Evolutionary conservation across 2,329 filamentous ascomycete species (phyloP), one percentile per base, ranked within the genome.

Genomic region (Fusarium denticulatum): DNA sequence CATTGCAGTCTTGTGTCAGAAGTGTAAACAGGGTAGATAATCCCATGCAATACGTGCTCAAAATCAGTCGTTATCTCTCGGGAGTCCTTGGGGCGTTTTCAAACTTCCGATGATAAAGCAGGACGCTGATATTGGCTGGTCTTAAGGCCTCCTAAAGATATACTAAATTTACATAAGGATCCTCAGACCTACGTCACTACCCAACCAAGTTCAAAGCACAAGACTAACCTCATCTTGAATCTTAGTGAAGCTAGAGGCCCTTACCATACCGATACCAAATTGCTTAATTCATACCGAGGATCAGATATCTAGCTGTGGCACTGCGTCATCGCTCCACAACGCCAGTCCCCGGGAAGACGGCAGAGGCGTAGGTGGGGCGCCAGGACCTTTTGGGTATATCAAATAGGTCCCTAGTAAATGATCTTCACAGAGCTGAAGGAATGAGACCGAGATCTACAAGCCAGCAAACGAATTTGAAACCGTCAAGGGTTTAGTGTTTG

Each of bases 11-110:
- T 3, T 16, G 5, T 28, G 10, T 0, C 0, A 26, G 6, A 22
- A 24, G 0, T 6, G 16, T 1, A 8, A 20, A 11, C 11, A 26
- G 3, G 8, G 0, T 4, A 22, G 18, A 20, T 9, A 26, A 8
- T 3, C 1, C 1, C 8, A 16, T 15, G 2, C 0, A 4, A 6
- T 26, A 7, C 26, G 4, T 15, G 2, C 1, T 49, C n/a, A 5
- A 22, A 0, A 7, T 47, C 15, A 43, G 3, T 12, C 16, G 16
- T 12, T 6, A 16, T 24, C 18, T 39, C 11, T 13, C 11, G 7
- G 20, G 7, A 11, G 14, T 7, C 15, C 6, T 11, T 11, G 4
- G 2, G 4, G 3, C 0, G 18, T 10, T 14, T 46, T n/a, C 20
- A 47, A 16, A 47, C 20, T 30, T 30, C 9, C 20, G 8, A 22